phyloP scores from a whole-genome alignment of 306 rosid genomes.

The Hippophae gyantsensis region DNA sequence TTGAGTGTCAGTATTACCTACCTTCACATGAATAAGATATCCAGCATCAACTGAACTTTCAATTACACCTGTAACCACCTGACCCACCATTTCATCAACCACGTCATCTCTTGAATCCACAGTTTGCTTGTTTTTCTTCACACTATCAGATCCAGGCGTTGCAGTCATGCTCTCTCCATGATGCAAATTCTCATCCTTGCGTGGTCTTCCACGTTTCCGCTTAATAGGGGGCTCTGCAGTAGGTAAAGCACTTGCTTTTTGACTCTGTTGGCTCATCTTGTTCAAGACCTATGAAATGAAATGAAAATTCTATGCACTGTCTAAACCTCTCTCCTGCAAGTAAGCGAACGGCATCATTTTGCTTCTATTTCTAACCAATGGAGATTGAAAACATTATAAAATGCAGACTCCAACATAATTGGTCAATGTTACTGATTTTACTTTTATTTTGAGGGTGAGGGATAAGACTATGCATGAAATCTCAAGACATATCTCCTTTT shows the following conservation, averaged over 20 bases:
- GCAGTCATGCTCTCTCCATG: conserved; percentile 4
- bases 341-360: not conserved
- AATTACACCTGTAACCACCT: conserved; percentile 45
- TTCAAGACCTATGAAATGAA: conserved; percentile 4
- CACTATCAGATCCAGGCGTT: conserved; percentile 15
- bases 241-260: conserved; percentile 19
- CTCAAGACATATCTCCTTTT: too few relatives aligned
- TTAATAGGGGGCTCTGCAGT: conserved; percentile 31
- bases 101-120: conserved; percentile 6
- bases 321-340: conserved; percentile 18
- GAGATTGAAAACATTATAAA: not conserved
- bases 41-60: conserved; percentile 50
- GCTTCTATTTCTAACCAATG: not conserved
- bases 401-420: not conserved
- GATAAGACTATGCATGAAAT: not conserved
- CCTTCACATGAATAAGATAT: conserved; percentile 48
- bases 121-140: conserved; percentile 24
- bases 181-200: conserved; percentile 33
- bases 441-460: not conserved
- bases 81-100: conserved; percentile 41
- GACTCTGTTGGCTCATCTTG: conserved; percentile 45
- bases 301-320: conserved; percentile 4
- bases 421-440: not conserved
- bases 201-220: conserved; percentile 67
- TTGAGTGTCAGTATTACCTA: conserved; percentile 26